These are phyloP conservation scores for Pilasporangium apinafurcum DNA, from an alignment of 352 stramenopile species.

Conservation along the genomic window DNA sequence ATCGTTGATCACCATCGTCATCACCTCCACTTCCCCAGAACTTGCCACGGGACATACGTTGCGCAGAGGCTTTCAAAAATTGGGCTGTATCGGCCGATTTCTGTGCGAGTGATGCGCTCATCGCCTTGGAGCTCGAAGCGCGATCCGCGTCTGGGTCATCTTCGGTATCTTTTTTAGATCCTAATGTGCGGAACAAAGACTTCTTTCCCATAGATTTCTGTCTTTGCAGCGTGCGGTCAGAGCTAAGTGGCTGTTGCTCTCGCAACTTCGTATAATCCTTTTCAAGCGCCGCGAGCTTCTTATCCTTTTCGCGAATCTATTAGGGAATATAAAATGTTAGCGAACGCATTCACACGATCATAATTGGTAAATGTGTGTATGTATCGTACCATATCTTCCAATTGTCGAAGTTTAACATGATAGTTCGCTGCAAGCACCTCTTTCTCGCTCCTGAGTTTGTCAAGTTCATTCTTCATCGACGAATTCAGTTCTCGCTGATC, in stretches of 20 bases:
- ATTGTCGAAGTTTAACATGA: slow-evolving; percentile 79
- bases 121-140: slow-evolving; percentile 23
- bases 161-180: slow-evolving; percentile 68
- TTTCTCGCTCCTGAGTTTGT: slow-evolving; percentile 66
- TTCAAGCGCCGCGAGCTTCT: slow-evolving; percentile 67
- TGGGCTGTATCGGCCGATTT: slow-evolving; percentile 71
- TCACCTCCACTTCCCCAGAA: slow-evolving; percentile 47
- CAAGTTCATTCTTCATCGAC: slow-evolving; percentile 51
- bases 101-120: slow-evolving; percentile 51
- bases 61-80: slow-evolving; percentile 70
- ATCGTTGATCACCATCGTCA: slow-evolving; percentile 33
- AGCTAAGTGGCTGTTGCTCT: slow-evolving; percentile 26
- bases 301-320: slow-evolving; percentile 78
- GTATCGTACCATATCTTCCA: slow-evolving; percentile 43
- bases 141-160: slow-evolving; percentile 33
- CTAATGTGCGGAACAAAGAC: slow-evolving; percentile 64
- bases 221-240: slow-evolving; percentile 14
- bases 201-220: slow-evolving; percentile 32
- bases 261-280: slow-evolving; percentile 69
- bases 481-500: slow-evolving; percentile 41
- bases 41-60: slow-evolving; percentile 51
- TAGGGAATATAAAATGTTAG: slow-evolving; percentile 4
- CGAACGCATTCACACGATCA: not conserved
- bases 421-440: slow-evolving; percentile 68
- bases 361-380: not conserved